Evolutionary conservation across 306 rosid species (phyloP).

Genomic region (Rosa lucieae): DNA sequence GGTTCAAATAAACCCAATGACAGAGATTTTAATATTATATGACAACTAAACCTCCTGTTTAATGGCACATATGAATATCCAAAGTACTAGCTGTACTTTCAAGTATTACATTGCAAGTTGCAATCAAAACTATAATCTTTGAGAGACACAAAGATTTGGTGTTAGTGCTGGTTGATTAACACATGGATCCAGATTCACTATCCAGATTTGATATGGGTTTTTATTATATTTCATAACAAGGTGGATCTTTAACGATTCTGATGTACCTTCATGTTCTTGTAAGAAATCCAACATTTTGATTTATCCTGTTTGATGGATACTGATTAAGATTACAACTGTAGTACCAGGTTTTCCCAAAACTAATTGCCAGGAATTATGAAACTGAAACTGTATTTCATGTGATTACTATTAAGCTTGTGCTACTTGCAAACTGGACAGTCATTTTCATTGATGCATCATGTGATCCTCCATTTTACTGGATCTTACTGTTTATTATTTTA

Average conservation of each 20-base stretch:
- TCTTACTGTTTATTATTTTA: neutral
- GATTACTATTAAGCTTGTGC: neutral
- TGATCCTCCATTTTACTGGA: constrained; percentile 1
- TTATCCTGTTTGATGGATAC: neutral
- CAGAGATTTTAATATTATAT: neutral
- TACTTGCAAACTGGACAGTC: neutral
- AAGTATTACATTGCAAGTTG: constrained; percentile 8
- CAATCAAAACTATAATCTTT: constrained; percentile 2
- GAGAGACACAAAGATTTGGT: neutral
- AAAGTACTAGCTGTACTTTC: constrained; percentile 10
- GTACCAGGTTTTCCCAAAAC: constrained; percentile 5
- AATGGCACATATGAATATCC: neutral
- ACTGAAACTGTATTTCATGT: neutral
- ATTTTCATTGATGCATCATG: neutral
- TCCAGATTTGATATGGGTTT: neutral
- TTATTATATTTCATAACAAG: neutral
- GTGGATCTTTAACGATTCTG: neutral
- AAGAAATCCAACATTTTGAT: neutral
- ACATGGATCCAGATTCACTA: neutral
- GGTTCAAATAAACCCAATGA: neutral
- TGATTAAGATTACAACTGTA: neutral
- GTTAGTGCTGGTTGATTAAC: constrained; percentile 1
- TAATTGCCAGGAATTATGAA: neutral
- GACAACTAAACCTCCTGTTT: neutral
- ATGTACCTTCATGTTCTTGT: constrained; percentile 2